Evolutionary conservation across 305 asterid genomes (phyloP).

Genomic region (Plantago lanceolata): DNA sequence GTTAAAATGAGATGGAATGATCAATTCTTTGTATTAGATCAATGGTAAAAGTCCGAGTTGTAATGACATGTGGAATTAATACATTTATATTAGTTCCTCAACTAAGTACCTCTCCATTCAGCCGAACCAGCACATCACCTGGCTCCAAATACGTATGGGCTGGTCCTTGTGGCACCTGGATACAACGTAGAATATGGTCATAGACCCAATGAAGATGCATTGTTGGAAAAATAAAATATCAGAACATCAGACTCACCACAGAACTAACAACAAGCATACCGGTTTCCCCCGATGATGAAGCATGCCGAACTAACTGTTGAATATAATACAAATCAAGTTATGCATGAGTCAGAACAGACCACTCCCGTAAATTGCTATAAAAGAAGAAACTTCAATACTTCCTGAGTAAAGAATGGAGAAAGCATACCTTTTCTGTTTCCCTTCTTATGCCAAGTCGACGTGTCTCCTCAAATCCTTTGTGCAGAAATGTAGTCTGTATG

Average conservation of each 20-base stretch:
- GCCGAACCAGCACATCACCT: slow-evolving; percentile 89
- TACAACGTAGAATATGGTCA: slow-evolving; percentile 23
- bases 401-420: slow-evolving; percentile 8
- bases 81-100: neutral
- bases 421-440: slow-evolving; percentile 79
- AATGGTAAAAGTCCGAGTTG: neutral
- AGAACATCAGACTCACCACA: slow-evolving; percentile 56
- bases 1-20: too few relatives aligned
- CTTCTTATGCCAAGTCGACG: slow-evolving; percentile 91
- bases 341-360: neutral
- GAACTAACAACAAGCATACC: slow-evolving; percentile 99
- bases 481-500: slow-evolving; percentile 80
- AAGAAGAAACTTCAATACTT: neutral
- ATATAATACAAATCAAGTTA: slow-evolving; percentile 17
- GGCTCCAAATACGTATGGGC: slow-evolving; percentile 90
- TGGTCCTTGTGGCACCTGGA: slow-evolving; percentile 97
- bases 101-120: slow-evolving; percentile 83
- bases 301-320: slow-evolving; percentile 73
- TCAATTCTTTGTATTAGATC: neutral
- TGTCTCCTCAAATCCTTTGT: slow-evolving; percentile 96
- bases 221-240: slow-evolving; percentile 9
- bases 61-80: neutral
- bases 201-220: slow-evolving; percentile 1
- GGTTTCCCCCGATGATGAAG: slow-evolving; percentile 85
- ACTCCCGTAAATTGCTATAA: slow-evolving; percentile 15